Base-by-base conservation (phyloP, 23 red algal species). In the Chondrus crispus region DNA sequence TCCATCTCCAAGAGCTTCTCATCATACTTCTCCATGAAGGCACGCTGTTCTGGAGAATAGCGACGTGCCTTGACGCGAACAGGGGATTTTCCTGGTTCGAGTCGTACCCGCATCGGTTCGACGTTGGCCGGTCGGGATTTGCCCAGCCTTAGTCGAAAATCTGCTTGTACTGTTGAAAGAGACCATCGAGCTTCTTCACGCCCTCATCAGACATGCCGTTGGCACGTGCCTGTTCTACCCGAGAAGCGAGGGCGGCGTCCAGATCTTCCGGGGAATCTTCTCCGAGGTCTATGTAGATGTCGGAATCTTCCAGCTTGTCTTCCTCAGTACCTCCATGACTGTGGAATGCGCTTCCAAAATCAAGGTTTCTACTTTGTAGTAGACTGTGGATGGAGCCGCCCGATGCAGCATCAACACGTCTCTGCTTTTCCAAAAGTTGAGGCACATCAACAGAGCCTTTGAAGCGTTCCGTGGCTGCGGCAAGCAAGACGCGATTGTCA, bases 81-180 rank as follows among this genome's bases (percentile, higher is more conserved):
- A 5, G 74, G 88, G 20, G 13, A 41, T 2, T 53, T 76, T 22
- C 35, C 58, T 46, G 5, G 4, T 6, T 75, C 3, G 46, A 28
- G 30, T 20, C 2, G 43, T 1, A 89, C 33, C 46, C 33, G 57
- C 13, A 89, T 36, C 2, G 70, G 70, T 22, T 30, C 22, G 16
- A 89, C 50, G 4, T 66, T 77, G 85, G 85, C 85, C 64, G 69
- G 68, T 4, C n/a, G 49, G 32, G 69, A 63, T 58, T 80, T 89
- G 29, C 49, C 85, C 50, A 89, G 71, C 73, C 85, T 89, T 35
- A 89, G 44, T 14, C 71, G 44, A 42, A 77, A 77, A 77, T 20
- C 9, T 0, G 43, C 71, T 20, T 77, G 22, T 77, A 16, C 9
- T 46, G 11, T 46, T 77, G 9, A 14, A 77, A 1, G 0, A 2